Evolutionary conservation across 805 yeast species (phyloP), one percentile per base, ranked within the genome.

Genomic region (Ogataea trehaloabstinens): DNA sequence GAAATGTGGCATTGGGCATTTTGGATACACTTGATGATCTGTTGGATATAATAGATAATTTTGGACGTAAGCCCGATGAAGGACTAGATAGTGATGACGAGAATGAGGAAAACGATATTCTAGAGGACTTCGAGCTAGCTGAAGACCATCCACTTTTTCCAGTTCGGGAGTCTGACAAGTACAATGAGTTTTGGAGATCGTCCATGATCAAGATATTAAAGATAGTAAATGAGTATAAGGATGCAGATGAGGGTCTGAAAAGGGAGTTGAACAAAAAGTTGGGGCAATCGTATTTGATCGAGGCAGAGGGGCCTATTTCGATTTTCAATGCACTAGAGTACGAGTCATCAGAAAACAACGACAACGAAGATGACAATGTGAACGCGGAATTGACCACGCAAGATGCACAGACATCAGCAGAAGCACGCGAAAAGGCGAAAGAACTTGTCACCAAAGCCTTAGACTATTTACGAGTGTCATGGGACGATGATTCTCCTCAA

Each of bases 401-500:
- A 17, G 67, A 68, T 29, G 78, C 86, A 0, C 63, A 73, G 25
- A 61, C 66, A 15, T 7, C 30, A 7, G 57, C 66, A 21, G 60
- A 66, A n/a, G 76, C 85, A 0, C 80, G 73, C 42, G 49, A 55
- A 17, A 67, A 68, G 29, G 78, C 86, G 0, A 63, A 73, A 27
- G 61, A 66, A 2, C 60, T 71, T 24, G 73, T 80, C 8, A 50
- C 58, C 7, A 63, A 60, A 15, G 95, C 95, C 0, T 66, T 85
- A 19, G 64, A 68, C 27, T 75, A 76, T 52, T 66, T 89, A 38
- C 61, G 68, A 38, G 63, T 67, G 38, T 82, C 89, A 0, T 76
- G 81, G 57, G 78, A 78, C 35, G 80, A 77, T 15, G 85, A 81
- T 32, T 87, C 83, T 28, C 95, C 95, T 0, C 82, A 81, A 42